These are phyloP conservation scores for Sclerospora graminicola DNA, from an alignment of 352 stramenopile species.

Conservation along the genomic window DNA sequence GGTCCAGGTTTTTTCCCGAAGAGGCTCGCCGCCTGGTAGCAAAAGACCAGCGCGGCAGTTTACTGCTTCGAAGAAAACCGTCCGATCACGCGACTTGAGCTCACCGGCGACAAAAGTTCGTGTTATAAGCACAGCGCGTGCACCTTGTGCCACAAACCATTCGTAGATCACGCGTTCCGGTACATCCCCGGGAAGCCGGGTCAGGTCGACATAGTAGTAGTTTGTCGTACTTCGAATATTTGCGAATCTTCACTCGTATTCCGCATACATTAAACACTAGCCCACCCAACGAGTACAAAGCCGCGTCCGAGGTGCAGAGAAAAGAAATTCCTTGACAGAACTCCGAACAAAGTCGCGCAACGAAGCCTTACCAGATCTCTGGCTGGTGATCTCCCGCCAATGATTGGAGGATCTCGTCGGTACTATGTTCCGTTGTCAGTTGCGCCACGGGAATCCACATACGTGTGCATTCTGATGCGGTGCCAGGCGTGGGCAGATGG, in stretches of 20 bases:
- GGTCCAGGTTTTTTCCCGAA: neutral
- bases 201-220: neutral
- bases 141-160: neutral
- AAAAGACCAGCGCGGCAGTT: neutral
- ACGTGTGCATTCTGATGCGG: neutral
- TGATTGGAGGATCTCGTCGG: neutral
- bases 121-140: neutral
- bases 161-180: neutral
- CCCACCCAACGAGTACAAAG: neutral
- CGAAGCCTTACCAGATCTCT: neutral
- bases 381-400: neutral
- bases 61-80: neutral
- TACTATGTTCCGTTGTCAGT: neutral
- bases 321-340: neutral
- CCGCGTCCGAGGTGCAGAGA: neutral
- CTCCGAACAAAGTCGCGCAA: neutral
- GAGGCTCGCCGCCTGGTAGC: neutral
- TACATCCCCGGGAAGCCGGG: neutral
- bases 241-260: neutral
- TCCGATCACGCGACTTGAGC: neutral
- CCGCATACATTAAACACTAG: neutral
- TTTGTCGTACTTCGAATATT: slow-evolving; percentile 1
- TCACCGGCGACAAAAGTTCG: neutral
- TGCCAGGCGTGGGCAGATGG: neutral
- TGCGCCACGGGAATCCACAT: neutral